Conservation (phyloP, 176 grass and related monocot species). For the Leersia perrieri region DNA sequence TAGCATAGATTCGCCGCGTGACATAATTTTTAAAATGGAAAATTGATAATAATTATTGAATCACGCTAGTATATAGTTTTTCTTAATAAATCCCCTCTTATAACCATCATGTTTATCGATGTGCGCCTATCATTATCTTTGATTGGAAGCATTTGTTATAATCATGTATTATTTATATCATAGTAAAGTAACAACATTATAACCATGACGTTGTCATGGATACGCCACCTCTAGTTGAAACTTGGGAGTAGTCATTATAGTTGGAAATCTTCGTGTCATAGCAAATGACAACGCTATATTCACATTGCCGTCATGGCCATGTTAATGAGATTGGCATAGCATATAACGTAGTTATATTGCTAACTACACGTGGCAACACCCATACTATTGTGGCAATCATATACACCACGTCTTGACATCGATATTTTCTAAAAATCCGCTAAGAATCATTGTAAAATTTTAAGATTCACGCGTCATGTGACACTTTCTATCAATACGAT, state of each 20-base stretch:
- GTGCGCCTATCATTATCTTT: not conserved
- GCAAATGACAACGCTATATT: not conserved
- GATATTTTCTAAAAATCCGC: too few species aligned
- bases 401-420: not conserved
- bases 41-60: not conserved
- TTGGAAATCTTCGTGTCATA: not conserved
- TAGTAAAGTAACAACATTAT: not conserved
- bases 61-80: not conserved
- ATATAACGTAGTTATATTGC: not conserved
- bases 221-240: not conserved
- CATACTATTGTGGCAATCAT: not conserved
- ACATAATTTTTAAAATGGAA: not conserved
- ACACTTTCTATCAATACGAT: not conserved
- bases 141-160: not conserved
- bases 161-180: not conserved
- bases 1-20: not conserved
- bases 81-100: not conserved
- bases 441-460: not conserved
- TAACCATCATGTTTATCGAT: not conserved
- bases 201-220: not conserved
- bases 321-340: not conserved
- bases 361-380: not conserved
- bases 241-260: not conserved
- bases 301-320: too few species aligned
- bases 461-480: not conserved